Conservation (phyloP, 2,329 filamentous ascomycete genomes). For the Lasiodiplodia theobromae region DNA sequence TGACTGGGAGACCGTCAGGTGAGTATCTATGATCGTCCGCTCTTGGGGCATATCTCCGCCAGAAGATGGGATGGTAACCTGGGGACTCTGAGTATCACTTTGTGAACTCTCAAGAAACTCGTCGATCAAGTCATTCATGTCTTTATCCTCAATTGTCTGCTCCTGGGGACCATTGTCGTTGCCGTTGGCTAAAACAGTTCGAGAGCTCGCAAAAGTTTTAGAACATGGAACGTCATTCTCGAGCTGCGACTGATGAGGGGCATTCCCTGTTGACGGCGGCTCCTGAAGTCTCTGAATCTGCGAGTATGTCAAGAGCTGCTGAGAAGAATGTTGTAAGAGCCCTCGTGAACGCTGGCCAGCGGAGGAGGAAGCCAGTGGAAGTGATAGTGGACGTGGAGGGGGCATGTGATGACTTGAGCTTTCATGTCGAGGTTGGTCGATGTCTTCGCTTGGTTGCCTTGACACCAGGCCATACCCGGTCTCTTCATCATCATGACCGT, state of each 20-base stretch:
- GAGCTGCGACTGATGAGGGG: not conserved
- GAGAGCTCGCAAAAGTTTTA: not conserved
- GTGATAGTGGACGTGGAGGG: not conserved
- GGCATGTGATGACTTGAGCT: not conserved
- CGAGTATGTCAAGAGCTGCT: not conserved
- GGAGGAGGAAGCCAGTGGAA: too few relatives aligned
- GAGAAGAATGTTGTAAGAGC: not conserved
- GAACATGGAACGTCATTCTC: not conserved
- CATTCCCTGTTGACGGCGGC: not conserved
- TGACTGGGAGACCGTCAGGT: constrained; percentile 7
- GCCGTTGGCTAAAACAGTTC: not conserved
- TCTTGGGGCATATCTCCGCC: not conserved
- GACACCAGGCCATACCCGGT: not conserved
- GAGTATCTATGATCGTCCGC: not conserved
- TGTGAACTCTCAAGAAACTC: not conserved
- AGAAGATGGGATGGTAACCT: not conserved
- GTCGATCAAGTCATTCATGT: accelerated
- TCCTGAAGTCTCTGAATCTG: not conserved
- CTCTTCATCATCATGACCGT: not conserved
- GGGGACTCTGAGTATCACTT: not conserved
- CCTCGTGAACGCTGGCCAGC: not conserved
- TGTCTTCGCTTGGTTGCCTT: not conserved
- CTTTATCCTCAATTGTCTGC: not conserved
- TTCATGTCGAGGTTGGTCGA: not conserved
- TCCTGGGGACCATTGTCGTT: not conserved